A percentile compares a stretch with the other conserved stretches of the same genome.
phyloP scores from a whole-genome alignment of 345 rosid genomes.

The Leavenworthia alabamica region DNA sequence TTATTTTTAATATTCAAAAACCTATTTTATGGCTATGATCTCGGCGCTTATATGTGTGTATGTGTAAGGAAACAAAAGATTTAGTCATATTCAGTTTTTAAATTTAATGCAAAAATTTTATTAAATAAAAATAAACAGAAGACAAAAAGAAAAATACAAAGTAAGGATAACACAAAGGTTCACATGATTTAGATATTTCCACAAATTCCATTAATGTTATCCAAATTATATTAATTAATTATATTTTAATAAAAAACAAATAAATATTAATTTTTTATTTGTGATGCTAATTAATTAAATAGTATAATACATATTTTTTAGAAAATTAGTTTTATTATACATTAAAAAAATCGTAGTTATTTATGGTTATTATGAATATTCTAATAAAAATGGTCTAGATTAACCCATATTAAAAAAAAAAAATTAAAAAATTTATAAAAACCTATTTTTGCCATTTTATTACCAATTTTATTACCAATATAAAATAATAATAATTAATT shows the following conservation, averaged over 20 bases:
- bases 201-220: background rate
- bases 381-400: background rate
- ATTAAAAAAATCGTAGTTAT: too few relatives aligned
- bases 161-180: slow-evolving; percentile 3
- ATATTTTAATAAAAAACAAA: too few relatives aligned
- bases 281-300: too few relatives aligned
- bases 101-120: too few relatives aligned
- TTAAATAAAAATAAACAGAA: too few relatives aligned
- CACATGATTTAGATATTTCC: slow-evolving; percentile 8
- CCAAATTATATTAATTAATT: background rate
- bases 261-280: too few relatives aligned
- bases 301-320: too few relatives aligned
- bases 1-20: background rate
- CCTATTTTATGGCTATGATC: slow-evolving; percentile 10
- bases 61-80: slow-evolving; percentile 10
- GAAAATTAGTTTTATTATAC: background rate
- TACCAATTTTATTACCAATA: background rate
- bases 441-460: background rate
- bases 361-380: background rate
- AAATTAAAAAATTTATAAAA: background rate
- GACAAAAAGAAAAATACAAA: background rate
- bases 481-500: slow-evolving; percentile 14
- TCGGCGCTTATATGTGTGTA: slow-evolving; percentile 5
- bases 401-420: background rate
- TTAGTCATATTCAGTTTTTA: too few relatives aligned